Evolutionary conservation across 805 yeast genomes (phyloP).

Genomic region (Wickerhamiella sergipiensis): DNA sequence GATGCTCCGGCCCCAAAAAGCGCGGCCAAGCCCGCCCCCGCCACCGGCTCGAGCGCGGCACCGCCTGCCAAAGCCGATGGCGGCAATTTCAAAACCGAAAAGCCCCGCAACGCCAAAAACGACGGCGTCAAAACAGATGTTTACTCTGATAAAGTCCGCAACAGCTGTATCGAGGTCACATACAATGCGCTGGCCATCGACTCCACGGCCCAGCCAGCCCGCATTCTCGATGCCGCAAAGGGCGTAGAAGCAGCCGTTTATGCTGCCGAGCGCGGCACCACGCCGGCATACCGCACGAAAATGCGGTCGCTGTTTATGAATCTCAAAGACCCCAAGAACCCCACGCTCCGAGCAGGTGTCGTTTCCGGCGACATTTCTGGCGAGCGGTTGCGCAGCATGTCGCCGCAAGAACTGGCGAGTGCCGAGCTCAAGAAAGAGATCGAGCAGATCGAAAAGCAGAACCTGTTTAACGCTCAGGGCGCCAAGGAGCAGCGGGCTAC

Average conservation of each 20-base stretch:
- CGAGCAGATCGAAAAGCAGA: constrained; percentile 73
- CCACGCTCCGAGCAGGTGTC: constrained; percentile 61
- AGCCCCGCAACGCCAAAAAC: constrained; percentile 60
- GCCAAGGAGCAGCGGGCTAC: constrained; percentile 93
- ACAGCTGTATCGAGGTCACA: constrained; percentile 67
- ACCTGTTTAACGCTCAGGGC: constrained; percentile 92
- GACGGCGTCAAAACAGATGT: constrained; percentile 65
- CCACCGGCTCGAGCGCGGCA: not conserved
- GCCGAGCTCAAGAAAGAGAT: constrained; percentile 75
- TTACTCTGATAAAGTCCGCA: constrained; percentile 68
- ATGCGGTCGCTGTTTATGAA: constrained; percentile 79
- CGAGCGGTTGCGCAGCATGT: constrained; percentile 56
- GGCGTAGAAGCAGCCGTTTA: constrained; percentile 64
- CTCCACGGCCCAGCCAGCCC: constrained; percentile 43
- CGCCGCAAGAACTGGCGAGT: constrained; percentile 93
- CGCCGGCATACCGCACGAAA: constrained; percentile 56
- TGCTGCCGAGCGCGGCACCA: constrained; percentile 41
- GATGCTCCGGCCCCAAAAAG: not conserved
- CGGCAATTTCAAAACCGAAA: constrained; percentile 33
- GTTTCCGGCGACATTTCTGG: constrained; percentile 56
- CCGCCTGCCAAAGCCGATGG: constrained; percentile 7
- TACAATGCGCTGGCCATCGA: constrained; percentile 85
- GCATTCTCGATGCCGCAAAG: constrained; percentile 48
- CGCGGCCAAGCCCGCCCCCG: not conserved
- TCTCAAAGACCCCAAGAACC: constrained; percentile 78